Evolutionary conservation across 306 rosid species (phyloP), one percentile per base, ranked within the genome.

Genomic region (Cucurbita moschata): DNA sequence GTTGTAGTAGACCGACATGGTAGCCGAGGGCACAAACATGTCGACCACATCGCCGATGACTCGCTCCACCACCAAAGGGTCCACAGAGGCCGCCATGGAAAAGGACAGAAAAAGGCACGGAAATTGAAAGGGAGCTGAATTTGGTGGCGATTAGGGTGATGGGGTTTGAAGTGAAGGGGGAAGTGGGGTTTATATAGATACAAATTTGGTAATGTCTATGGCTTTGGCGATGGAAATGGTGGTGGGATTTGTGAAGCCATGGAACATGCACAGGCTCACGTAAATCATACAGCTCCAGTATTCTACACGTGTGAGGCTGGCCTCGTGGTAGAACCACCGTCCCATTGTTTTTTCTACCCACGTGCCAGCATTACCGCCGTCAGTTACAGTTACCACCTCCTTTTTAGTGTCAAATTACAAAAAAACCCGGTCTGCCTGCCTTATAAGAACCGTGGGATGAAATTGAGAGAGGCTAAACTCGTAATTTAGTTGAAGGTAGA

Each of bases 11-110:
- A 85, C 90, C 3, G 96, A 87, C 94, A 93, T 83, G 80, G 14
- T 43, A 0, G 84, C 87, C 0, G 82, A 76, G 0, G 98, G 97
- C 3, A 84, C 74, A 65, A 93, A 93, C 96, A 93, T 83, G 87
- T 93, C 97, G 0, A 93, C 85, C 0, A 90, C 96, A 53, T 93
- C 98, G 0, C 97, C 98, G 15, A 93, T 90, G 67, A 93, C 96
- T 0, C 96, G 82, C 2, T 97, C 97, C 18, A 93, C 90, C 0
- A 93, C 89, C 6, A 93, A 82, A 4, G 98, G 98, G 78, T 93
- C 98, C 13, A 83, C 93, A 0, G 93, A 90, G 12, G 82, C 74
- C 8, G 94, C 88, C 98, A 93, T 88, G 38, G 19, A 6, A 5
- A 16, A 0, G 0, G 11, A 10, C 40, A 13, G 2, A 60, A 2